Conservation (phyloP, 495 filamentous ascomycete genomes). For the Neurospora tetraspora region DNA sequence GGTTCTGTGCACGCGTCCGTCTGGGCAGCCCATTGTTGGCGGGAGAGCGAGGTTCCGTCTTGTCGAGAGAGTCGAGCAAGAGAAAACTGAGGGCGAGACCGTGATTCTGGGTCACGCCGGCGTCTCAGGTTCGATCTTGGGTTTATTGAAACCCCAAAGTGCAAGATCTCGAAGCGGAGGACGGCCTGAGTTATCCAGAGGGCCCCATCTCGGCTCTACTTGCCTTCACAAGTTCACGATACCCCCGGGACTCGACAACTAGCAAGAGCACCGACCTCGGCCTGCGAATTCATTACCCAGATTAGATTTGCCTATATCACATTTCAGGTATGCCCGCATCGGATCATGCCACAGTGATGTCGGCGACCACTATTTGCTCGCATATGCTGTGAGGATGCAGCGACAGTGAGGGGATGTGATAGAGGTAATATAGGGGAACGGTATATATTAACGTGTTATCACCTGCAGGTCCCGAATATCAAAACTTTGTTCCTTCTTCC, state of each 20-base stretch:
- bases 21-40: background rate
- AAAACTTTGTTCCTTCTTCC: background rate
- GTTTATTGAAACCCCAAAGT: background rate
- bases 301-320: background rate
- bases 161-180: background rate
- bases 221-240: background rate
- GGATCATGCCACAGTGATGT: background rate
- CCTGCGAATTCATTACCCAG: background rate
- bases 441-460: background rate
- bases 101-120: background rate
- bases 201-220: background rate
- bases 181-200: background rate
- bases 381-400: background rate
- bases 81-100: background rate
- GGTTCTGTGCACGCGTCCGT: background rate
- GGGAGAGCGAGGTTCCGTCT: background rate
- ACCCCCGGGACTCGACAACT: background rate
- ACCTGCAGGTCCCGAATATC: background rate
- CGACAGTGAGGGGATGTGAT: background rate
- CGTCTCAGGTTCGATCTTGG: background rate
- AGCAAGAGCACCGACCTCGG: background rate
- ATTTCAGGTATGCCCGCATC: background rate
- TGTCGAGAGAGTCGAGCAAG: background rate
- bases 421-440: background rate
- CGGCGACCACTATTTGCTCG: background rate